Conservation (phyloP, 805 yeast species). For the Kluyveromyces wickerhamii region DNA sequence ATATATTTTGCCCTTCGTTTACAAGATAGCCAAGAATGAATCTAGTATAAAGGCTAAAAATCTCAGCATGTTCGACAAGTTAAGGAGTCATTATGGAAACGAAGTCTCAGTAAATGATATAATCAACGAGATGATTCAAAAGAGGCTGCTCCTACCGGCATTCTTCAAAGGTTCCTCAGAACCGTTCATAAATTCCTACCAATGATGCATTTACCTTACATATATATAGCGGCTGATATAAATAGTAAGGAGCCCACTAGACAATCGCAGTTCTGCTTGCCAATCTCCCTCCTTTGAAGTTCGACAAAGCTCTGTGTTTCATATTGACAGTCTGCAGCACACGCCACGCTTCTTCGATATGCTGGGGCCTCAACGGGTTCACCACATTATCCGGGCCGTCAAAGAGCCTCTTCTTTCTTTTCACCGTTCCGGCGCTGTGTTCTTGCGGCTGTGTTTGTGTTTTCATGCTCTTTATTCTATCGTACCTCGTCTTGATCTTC, state of each 20-base stretch:
- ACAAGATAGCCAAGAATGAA: constrained; percentile 22
- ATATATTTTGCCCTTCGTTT: constrained; percentile 20
- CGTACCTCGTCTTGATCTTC: constrained; percentile 64
- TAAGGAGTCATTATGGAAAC: constrained; percentile 9
- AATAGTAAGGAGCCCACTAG: constrained; percentile 11
- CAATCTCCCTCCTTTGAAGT: constrained; percentile 49
- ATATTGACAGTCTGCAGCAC: constrained; percentile 52
- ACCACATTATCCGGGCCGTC: constrained; percentile 85
- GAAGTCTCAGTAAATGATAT: constrained; percentile 15
- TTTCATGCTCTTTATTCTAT: constrained; percentile 35
- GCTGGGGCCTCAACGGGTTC: constrained; percentile 68
- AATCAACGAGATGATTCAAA: constrained; percentile 13
- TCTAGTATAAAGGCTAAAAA: constrained; percentile 12
- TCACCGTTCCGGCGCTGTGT: constrained; percentile 31
- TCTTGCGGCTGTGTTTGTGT: constrained; percentile 32
- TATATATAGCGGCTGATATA: background rate
- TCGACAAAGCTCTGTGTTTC: constrained; percentile 55
- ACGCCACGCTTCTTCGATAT: constrained; percentile 87
- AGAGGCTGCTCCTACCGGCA: constrained; percentile 16
- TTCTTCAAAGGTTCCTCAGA: constrained; percentile 23
- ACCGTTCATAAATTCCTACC: constrained; percentile 16
- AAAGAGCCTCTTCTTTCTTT: constrained; percentile 53
- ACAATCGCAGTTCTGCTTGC: constrained; percentile 30
- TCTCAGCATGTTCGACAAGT: constrained; percentile 10
- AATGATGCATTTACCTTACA: constrained; percentile 4